Evolutionary conservation across 1,284 basidiomycete genomes (phyloP), one percentile per base, ranked within the genome.

Genomic region (Papiliotrema terrestris): DNA sequence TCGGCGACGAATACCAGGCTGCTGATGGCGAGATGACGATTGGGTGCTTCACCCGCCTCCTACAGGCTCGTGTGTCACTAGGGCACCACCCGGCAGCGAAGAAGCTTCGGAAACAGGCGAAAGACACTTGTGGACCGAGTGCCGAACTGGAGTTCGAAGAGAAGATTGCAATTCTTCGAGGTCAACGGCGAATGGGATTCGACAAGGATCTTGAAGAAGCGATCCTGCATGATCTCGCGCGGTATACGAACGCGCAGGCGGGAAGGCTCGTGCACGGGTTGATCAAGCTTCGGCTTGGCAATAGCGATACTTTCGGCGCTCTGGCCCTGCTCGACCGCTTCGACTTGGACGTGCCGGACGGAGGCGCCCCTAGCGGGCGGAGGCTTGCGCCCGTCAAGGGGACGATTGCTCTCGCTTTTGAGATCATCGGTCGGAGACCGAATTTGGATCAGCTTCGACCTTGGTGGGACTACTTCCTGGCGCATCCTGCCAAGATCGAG

Each of bases 391-490:
- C 43, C 6, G 46, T 25, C 2, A n/a, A 22, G 17, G 22, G 9
- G 4, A 52, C 51, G 23, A n/a, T 52, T 5, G 5, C 29, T 3
- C 43, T 52, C 25, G 51, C 51, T 11, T 46, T 52, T 11, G 36
- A 41, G 4, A 39, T 52, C 13, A 41, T 46, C 36, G 22, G 17
- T 13, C 43, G 43, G 2, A 22, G 19, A 41, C 44, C 43, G 13
- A 37, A 37, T 20, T 14, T 29, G 39, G 13, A 39, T 2, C 44
- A 46, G 17, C 23, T 45, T 8, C 38, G 29, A 14, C 17, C 51
- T 37, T 46, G 43, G 43, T 52, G 51, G 51, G 20, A 19, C 11
- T 45, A 46, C 25, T 26, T 52, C 19, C 26, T 23, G 32, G n/a
- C 43, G 13, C 13, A 44, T 45, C 51, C 29, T 17, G 20, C 17